phyloP scores from a whole-genome alignment of 2,329 filamentous ascomycete genomes.

The Botrytis galanthina region DNA sequence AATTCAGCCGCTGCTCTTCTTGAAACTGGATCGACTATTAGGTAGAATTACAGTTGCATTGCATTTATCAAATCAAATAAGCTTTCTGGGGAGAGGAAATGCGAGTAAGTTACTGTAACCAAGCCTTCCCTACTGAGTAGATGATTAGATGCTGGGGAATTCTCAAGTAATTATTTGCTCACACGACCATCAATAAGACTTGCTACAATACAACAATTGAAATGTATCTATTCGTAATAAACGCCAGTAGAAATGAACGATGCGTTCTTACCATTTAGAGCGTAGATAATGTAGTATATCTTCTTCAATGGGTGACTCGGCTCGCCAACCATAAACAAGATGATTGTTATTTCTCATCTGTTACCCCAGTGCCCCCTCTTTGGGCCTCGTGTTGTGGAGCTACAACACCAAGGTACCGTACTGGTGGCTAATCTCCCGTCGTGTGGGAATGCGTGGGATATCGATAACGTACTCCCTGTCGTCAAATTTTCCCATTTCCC shows the following conservation, averaged over 20 bases:
- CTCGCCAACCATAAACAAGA: neutral
- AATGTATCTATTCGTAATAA: neutral
- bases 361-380: neutral
- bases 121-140: neutral
- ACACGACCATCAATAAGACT: neutral
- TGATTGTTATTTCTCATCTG: neutral
- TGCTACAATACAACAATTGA: neutral
- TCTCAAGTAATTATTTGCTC: neutral
- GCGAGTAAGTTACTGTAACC: neutral
- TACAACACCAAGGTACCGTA: neutral
- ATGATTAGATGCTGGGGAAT: neutral
- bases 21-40: neutral
- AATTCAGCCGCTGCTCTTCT: neutral
- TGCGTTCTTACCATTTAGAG: neutral
- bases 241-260: neutral
- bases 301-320: neutral
- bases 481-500: neutral
- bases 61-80: constrained; percentile 3
- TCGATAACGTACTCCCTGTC: constrained; percentile 3
- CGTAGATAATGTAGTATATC: neutral
- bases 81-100: constrained; percentile 1
- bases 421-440: constrained; percentile 2
- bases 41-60: neutral
- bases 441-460: neutral
- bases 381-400: neutral